phyloP scores from a whole-genome alignment of 805 yeast genomes.

The Hanseniaspora guilliermondii region DNA sequence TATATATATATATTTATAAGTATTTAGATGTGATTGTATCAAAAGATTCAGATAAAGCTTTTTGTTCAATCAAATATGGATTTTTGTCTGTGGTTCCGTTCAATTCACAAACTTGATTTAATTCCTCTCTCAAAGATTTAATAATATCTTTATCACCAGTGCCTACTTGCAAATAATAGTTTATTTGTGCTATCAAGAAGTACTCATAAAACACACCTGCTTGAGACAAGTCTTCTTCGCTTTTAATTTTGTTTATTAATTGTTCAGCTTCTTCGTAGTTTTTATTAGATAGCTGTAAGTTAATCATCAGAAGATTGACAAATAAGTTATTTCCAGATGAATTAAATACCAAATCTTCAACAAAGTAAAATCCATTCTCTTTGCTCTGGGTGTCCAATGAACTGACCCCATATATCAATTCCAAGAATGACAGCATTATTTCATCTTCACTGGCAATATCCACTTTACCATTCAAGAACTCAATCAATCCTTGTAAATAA shows the following conservation, averaged over 20 bases:
- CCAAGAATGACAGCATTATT: slow-evolving; percentile 63
- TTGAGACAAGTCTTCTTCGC: slow-evolving; percentile 32
- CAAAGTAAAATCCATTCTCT: slow-evolving; percentile 46
- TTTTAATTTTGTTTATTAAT: slow-evolving; percentile 36
- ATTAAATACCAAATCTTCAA: slow-evolving; percentile 50
- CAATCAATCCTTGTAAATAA: slow-evolving; percentile 7
- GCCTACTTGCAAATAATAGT: slow-evolving; percentile 48
- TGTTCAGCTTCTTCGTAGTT: slow-evolving; percentile 76
- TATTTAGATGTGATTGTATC: slow-evolving; percentile 59
- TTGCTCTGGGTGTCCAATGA: slow-evolving; percentile 30
- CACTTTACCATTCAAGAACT: slow-evolving; percentile 24
- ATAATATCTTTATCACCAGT: slow-evolving; percentile 22
- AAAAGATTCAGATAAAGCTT: slow-evolving; percentile 51
- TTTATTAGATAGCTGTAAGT: slow-evolving; percentile 63
- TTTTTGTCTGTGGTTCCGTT: slow-evolving; percentile 27
- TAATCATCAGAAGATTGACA: slow-evolving; percentile 48
- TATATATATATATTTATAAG: slow-evolving; percentile 16
- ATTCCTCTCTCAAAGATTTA: slow-evolving; percentile 29
- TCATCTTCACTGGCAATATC: slow-evolving; percentile 47
- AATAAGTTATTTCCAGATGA: slow-evolving; percentile 29
- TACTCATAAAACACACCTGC: slow-evolving; percentile 34
- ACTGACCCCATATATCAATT: slow-evolving; percentile 50
- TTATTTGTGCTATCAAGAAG: slow-evolving; percentile 52
- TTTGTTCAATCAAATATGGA: slow-evolving; percentile 44
- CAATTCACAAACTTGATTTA: slow-evolving; percentile 28